Percentiles rank a stretch among this genome's conserved stretches.
Evolutionary conservation across 2,329 filamentous ascomycete species (phyloP).

Genomic region (Juglanconis sp.): DNA sequence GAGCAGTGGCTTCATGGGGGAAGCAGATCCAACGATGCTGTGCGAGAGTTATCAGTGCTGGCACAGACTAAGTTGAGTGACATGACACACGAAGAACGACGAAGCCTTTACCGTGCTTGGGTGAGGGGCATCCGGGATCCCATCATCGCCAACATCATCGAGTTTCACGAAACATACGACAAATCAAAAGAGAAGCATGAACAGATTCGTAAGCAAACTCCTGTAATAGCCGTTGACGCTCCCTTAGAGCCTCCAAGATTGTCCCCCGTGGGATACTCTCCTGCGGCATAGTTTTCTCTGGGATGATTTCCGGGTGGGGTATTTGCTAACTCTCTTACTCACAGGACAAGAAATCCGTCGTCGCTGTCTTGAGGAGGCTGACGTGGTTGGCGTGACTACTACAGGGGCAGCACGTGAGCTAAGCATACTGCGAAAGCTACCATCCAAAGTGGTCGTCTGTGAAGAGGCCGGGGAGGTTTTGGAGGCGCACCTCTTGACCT

Average conservation of each 20-base stretch:
- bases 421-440: conserved; percentile 44
- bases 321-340: neutral
- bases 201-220: neutral
- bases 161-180: conserved; percentile 13
- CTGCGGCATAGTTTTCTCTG: neutral
- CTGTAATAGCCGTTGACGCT: neutral
- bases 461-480: conserved; percentile 69
- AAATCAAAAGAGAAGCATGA: neutral
- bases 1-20: conserved; percentile 22
- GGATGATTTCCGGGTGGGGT: neutral
- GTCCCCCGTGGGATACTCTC: too few relatives aligned
- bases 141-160: conserved; percentile 13
- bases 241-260: too few relatives aligned
- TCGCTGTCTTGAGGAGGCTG: conserved; percentile 34
- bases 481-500: conserved; percentile 59
- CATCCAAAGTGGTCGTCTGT: conserved; percentile 57
- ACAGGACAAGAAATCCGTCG: conserved; percentile 30
- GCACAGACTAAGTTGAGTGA: neutral
- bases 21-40: neutral
- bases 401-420: conserved; percentile 54
- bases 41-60: conserved; percentile 12
- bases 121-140: conserved; percentile 23
- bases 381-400: conserved; percentile 59
- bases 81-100: conserved; percentile 25
- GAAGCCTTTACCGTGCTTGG: conserved; percentile 29